Conservation (phyloP, 108 stramenopile genomes). For the Pseudonitzschia multiseries region DNA sequence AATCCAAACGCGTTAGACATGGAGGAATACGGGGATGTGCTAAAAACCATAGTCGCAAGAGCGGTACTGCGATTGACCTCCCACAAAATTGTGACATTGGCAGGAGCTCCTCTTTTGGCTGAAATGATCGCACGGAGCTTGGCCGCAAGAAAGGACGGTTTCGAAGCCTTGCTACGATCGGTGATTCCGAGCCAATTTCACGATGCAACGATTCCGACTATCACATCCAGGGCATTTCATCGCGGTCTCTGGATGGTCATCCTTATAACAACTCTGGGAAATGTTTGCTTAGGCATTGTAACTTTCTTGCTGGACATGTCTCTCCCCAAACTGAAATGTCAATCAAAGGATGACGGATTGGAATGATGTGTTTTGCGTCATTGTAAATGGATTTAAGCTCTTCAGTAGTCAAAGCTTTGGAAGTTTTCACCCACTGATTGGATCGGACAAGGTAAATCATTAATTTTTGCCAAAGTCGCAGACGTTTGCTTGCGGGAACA, state of each 20-base stretch:
- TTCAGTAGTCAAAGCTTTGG: too few species aligned
- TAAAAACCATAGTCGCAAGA: constrained; percentile 18
- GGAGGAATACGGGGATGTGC: constrained; percentile 35
- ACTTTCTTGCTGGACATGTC: constrained; percentile 24
- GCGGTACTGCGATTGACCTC: constrained; percentile 35
- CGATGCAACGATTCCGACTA: constrained; percentile 22
- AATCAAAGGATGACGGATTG: neutral
- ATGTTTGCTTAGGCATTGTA: constrained; percentile 26
- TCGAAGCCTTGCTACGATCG: constrained; percentile 3
- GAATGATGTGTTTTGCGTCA: too few species aligned
- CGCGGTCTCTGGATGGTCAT: constrained; percentile 28
- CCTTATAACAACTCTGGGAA: constrained; percentile 32
- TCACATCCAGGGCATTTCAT: constrained; percentile 32
- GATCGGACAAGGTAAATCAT: too few species aligned
- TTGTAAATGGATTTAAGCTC: too few species aligned
- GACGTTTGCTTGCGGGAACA: too few species aligned
- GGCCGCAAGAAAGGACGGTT: constrained; percentile 15
- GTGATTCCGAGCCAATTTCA: constrained; percentile 25
- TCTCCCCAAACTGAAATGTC: neutral
- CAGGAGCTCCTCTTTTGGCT: constrained; percentile 42
- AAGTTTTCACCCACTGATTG: too few species aligned
- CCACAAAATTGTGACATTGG: constrained; percentile 41
- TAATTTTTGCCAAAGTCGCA: too few species aligned
- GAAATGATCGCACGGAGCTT: constrained; percentile 12
- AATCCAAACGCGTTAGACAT: constrained; percentile 16